A percentile compares a stretch with the other conserved stretches of the same genome.
Evolutionary conservation across 1,139 yeast genomes (phyloP).

Genomic region (Kodamaea suecica): DNA sequence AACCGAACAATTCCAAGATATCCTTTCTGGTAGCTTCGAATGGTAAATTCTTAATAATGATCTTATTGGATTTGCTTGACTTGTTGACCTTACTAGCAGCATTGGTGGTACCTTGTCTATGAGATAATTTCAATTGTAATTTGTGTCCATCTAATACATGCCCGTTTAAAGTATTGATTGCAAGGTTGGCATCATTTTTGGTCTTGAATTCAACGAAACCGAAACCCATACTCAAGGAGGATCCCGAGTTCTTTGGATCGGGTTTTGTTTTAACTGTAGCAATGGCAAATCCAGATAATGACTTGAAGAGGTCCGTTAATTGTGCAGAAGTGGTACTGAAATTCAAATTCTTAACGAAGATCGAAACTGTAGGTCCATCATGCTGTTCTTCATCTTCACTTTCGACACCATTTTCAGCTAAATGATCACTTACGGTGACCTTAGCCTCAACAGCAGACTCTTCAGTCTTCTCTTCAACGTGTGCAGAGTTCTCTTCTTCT

Average conservation of each 20-base stretch:
- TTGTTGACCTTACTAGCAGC: slow-evolving; percentile 31
- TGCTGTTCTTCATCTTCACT: slow-evolving; percentile 42
- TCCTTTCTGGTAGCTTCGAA: slow-evolving; percentile 95
- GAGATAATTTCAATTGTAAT: slow-evolving; percentile 83
- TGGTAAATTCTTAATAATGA: slow-evolving; percentile 93
- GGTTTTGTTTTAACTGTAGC: slow-evolving; percentile 88
- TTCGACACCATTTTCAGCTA: slow-evolving; percentile 29
- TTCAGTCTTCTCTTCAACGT: slow-evolving; percentile 10
- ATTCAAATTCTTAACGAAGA: slow-evolving; percentile 88
- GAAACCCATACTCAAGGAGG: slow-evolving; percentile 86
- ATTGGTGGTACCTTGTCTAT: slow-evolving; percentile 53
- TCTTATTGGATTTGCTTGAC: slow-evolving; percentile 54
- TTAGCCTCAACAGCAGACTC: slow-evolving; percentile 41
- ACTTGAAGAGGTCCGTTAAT: slow-evolving; percentile 59
- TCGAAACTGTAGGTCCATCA: slow-evolving; percentile 75
- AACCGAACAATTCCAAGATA: slow-evolving; percentile 82
- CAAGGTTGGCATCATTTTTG: slow-evolving; percentile 73
- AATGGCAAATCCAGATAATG: slow-evolving; percentile 73
- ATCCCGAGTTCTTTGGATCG: slow-evolving; percentile 69
- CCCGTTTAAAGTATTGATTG: slow-evolving; percentile 73
- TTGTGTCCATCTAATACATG: slow-evolving; percentile 84
- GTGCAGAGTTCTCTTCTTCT: slow-evolving; percentile 26
- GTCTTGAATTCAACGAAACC: slow-evolving; percentile 91
- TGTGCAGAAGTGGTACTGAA: slow-evolving; percentile 68
- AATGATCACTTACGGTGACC: slow-evolving; percentile 39